Percentiles rank a stretch among this genome's conserved stretches.
Evolutionary conservation across 2,329 filamentous ascomycete genomes (phyloP).

Genomic region (Venturia pyrina): DNA sequence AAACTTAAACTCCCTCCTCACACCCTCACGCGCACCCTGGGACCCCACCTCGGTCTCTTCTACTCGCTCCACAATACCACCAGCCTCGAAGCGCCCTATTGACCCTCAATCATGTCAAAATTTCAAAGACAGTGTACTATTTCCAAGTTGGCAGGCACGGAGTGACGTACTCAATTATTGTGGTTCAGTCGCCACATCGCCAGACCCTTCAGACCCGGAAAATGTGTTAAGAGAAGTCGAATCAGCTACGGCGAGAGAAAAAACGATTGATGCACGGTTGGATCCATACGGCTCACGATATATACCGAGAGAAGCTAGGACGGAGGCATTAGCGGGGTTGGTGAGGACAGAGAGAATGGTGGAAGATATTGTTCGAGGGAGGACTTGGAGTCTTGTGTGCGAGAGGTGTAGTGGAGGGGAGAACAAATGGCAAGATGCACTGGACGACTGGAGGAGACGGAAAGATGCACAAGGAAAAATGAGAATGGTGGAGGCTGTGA

Average conservation of each 20-base stretch:
- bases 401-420: slow-evolving; percentile 54
- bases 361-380: slow-evolving; percentile 66
- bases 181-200: slow-evolving; percentile 72
- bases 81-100: slow-evolving; percentile 42
- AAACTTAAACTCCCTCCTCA: slow-evolving; percentile 81
- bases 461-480: background rate
- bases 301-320: slow-evolving; percentile 68
- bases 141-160: slow-evolving; percentile 78
- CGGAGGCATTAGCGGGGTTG: slow-evolving; percentile 64
- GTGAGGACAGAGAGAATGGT: slow-evolving; percentile 67
- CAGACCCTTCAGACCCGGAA: slow-evolving; percentile 80
- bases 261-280: slow-evolving; percentile 73
- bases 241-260: slow-evolving; percentile 57
- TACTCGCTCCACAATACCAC: slow-evolving; percentile 41
- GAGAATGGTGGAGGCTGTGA: background rate
- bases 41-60: slow-evolving; percentile 67
- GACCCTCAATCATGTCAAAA: slow-evolving; percentile 51
- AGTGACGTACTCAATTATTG: slow-evolving; percentile 84
- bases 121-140: slow-evolving; percentile 72
- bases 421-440: background rate
- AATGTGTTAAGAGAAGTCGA: slow-evolving; percentile 59
- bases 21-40: slow-evolving; percentile 62
- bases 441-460: background rate
- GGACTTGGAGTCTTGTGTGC: slow-evolving; percentile 71
- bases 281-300: slow-evolving; percentile 86